Conservation (phyloP, 352 stramenopile genomes). For the Globisporangium radiosum region DNA sequence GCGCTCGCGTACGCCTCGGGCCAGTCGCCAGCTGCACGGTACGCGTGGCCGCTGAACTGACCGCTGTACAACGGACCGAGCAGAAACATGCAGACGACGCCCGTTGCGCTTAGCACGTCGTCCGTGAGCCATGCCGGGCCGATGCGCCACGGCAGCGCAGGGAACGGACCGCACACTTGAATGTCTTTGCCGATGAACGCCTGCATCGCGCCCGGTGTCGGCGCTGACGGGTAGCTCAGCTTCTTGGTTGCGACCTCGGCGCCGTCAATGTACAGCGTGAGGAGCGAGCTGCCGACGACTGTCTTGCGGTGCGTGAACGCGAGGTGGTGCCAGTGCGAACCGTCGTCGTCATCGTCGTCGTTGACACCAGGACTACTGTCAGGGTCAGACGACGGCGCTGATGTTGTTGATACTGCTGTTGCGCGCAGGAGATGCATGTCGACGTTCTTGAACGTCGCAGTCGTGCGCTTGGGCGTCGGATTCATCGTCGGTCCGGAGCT, state of each 20-base stretch:
- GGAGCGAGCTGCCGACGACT: constrained; percentile 58
- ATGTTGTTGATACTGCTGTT: not conserved
- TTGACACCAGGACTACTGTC: no score
- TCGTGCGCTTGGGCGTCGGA: constrained; percentile 39
- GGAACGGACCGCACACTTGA: constrained; percentile 54
- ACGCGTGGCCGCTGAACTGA: constrained; percentile 59
- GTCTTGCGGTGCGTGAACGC: constrained; percentile 64
- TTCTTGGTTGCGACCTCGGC: constrained; percentile 70
- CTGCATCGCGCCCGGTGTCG: constrained; percentile 38
- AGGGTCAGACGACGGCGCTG: no score
- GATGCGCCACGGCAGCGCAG: constrained; percentile 57
- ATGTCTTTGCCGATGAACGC: constrained; percentile 72
- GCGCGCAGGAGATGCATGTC: constrained; percentile 37
- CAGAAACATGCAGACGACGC: constrained; percentile 58
- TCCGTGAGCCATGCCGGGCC: constrained; percentile 63
- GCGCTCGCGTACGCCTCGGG: constrained; percentile 52
- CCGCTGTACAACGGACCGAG: constrained; percentile 52
- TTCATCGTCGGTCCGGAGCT: constrained; percentile 54
- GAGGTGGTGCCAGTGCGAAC: constrained; percentile 67
- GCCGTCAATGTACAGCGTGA: constrained; percentile 75
- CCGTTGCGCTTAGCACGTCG: constrained; percentile 37
- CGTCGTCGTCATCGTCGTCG: constrained; percentile 17
- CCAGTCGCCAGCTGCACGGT: constrained; percentile 63
- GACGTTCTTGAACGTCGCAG: constrained; percentile 58
- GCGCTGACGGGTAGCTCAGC: constrained; percentile 51